Evolutionary conservation across 2,329 filamentous ascomycete genomes (phyloP).

Genomic region (Trichoderma brevicompactum): DNA sequence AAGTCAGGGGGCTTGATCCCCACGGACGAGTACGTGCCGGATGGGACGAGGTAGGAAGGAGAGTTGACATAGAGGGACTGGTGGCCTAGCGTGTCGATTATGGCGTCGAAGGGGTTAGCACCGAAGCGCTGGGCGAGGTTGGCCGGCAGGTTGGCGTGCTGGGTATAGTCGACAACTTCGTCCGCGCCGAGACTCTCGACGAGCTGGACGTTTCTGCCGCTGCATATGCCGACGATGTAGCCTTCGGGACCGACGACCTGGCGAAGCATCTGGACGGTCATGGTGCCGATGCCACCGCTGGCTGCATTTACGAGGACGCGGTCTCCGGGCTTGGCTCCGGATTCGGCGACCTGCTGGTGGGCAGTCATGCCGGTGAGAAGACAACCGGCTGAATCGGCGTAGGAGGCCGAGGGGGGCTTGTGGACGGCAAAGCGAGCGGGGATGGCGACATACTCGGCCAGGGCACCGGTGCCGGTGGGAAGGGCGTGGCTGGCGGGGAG

Average conservation of each 20-base stretch:
- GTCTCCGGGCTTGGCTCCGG: slow-evolving; percentile 45
- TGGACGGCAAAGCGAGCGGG: slow-evolving; percentile 41
- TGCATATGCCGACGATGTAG: slow-evolving; percentile 54
- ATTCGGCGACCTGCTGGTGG: slow-evolving; percentile 44
- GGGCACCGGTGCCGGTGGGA: slow-evolving; percentile 44
- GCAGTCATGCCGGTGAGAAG: slow-evolving; percentile 48
- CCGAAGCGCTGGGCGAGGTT: slow-evolving; percentile 42
- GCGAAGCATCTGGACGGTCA: slow-evolving; percentile 51
- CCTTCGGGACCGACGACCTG: slow-evolving; percentile 47
- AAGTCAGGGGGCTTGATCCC: slow-evolving; percentile 46
- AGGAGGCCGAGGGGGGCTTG: slow-evolving; percentile 39
- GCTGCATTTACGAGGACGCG: slow-evolving; percentile 55
- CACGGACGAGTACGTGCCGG: slow-evolving; percentile 48
- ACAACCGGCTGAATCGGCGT: slow-evolving; percentile 45
- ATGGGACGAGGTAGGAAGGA: slow-evolving; percentile 45
- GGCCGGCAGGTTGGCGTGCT: slow-evolving; percentile 43
- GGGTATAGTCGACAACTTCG: slow-evolving; percentile 53
- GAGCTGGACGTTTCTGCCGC: slow-evolving; percentile 50
- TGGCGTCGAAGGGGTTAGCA: slow-evolving; percentile 45
- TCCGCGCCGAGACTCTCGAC: slow-evolving; percentile 54
- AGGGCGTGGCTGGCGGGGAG: slow-evolving; percentile 42
- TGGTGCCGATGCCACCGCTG: slow-evolving; percentile 54
- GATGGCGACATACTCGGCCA: slow-evolving; percentile 47
- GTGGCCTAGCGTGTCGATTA: slow-evolving; percentile 56
- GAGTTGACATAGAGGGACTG: slow-evolving; percentile 51